Base-by-base conservation (phyloP, 2,329 filamentous ascomycete genomes). In the Arthroderma sp. region DNA sequence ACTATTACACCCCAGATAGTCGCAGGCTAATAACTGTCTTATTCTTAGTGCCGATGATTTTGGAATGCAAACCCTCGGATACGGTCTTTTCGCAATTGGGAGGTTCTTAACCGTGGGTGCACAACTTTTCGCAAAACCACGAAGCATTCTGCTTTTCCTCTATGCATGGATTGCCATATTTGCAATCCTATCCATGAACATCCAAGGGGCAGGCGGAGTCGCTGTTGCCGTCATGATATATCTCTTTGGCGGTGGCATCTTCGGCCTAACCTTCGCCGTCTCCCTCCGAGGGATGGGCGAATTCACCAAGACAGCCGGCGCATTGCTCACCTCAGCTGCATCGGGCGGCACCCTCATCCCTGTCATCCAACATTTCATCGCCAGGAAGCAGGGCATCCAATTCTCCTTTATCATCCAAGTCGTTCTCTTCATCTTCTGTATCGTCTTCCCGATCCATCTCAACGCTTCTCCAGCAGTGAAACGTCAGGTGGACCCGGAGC, bases 241-340 rank as follows among this genome's bases (percentile, higher is more conserved):
- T 55, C 71, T 78, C 50, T 77, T 78, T 51, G 74, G 80, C 59
- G 75, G 74, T 6, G 75, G 77, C 3, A 63, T 74, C 2, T 80
- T 79, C 59, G 68, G 71, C 36, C 69, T 76, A 40, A 73, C 78
- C 44, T 80, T 73, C 51, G 74, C 73, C 8, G 73, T 76, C 49
- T 64, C 67, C 2, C 64, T 81, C 6, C 73, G 76, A 22, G 77
- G 77, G 6, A 66, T 77, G 51, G 76, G 74, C 4, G 64, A 59
- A 9, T 70, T 76, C 53, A 79, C 75, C 10, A 79, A 78, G 53
- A 67, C 72, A 30, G 77, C 71, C 5, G 66, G 70, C 5, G 68
- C 70, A 0, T 51, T 75, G 2, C 58, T 81, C 38, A 73, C 74
- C 1, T 66, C 70, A 6, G 70, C 72, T 4, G 71, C 77, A 36